These are phyloP conservation scores for Cystoisospora suis DNA, from an alignment of 169 alveolate genomes.

Conservation along the genomic window DNA sequence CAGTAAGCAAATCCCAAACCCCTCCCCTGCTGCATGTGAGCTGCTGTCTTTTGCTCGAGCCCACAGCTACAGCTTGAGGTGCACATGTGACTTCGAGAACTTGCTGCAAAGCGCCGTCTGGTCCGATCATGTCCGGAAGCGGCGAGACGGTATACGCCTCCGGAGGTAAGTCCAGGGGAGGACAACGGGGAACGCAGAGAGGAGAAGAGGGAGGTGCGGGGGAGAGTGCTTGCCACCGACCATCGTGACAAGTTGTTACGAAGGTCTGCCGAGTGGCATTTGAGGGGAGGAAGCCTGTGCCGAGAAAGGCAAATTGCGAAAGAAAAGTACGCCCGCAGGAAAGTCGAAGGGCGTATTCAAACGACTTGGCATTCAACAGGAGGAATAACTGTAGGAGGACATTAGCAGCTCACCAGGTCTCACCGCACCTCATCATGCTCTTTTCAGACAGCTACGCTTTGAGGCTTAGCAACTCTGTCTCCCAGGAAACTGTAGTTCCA, in stretches of 20 bases:
- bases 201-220: not conserved
- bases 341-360: too few relatives aligned
- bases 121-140: not conserved
- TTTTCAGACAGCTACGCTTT: too few relatives aligned
- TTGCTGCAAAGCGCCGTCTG: constrained; percentile 19
- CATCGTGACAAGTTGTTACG: constrained; percentile 2
- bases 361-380: too few relatives aligned
- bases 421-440: too few relatives aligned
- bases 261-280: not conserved
- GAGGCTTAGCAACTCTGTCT: too few relatives aligned
- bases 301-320: too few relatives aligned
- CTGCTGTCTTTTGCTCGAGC: not conserved
- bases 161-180: not conserved
- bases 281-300: not conserved
- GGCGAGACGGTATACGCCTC: not conserved
- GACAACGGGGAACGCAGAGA: constrained; percentile 33
- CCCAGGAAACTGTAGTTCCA: too few relatives aligned
- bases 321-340: not conserved
- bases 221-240: constrained; percentile 18
- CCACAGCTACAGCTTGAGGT: not conserved
- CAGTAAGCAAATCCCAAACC: constrained; percentile 2
- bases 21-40: constrained; percentile 20
- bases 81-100: constrained; percentile 8
- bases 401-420: too few relatives aligned
- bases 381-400: too few relatives aligned